Percentiles rank a stretch among this genome's conserved stretches.
These are phyloP conservation scores for Fraxinus platypoda DNA, from an alignment of 305 asterid genomes.

Conservation along the genomic window DNA sequence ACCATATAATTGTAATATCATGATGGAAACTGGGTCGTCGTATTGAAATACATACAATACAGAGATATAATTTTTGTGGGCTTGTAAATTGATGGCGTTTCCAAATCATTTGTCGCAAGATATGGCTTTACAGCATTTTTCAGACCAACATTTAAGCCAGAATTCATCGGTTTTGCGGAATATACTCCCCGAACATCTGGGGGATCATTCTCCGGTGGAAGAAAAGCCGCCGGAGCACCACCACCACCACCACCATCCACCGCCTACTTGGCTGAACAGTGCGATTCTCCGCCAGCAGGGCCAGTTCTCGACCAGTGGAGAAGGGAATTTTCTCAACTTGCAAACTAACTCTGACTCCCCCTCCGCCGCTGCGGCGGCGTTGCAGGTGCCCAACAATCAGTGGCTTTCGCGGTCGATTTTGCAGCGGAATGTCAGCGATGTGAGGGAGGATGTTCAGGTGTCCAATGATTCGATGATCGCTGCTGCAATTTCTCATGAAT, in stretches of 20 bases:
- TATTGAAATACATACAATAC: not conserved
- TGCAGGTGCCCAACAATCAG: slow-evolving; percentile 28
- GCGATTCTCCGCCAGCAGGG: slow-evolving; percentile 45
- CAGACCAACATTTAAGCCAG: slow-evolving; percentile 36
- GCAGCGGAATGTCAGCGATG: slow-evolving; percentile 37
- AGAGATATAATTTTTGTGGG: not conserved
- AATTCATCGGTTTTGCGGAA: slow-evolving; percentile 32
- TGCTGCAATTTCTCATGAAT: slow-evolving; percentile 33
- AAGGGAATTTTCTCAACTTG: slow-evolving; percentile 48
- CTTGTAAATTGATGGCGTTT: slow-evolving; percentile 31
- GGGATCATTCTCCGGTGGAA: slow-evolving; percentile 21
- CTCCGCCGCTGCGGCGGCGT: slow-evolving; percentile 24
- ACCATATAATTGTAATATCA: not conserved
- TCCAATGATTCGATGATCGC: slow-evolving; percentile 38
- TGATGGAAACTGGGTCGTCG: not conserved
- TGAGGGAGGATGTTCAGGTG: slow-evolving; percentile 35
- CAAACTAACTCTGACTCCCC: slow-evolving; percentile 40
- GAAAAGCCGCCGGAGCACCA: slow-evolving; percentile 27
- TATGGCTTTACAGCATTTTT: slow-evolving; percentile 43
- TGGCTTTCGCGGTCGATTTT: slow-evolving; percentile 52
- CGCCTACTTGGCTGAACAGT: slow-evolving; percentile 55
- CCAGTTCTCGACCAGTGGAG: slow-evolving; percentile 25
- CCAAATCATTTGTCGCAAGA: slow-evolving; percentile 47
- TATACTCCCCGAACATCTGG: slow-evolving; percentile 30
- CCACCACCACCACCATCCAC: slow-evolving; percentile 29